Conservation (phyloP, 352 stramenopile genomes). For the Phytopythium oedochilum region DNA sequence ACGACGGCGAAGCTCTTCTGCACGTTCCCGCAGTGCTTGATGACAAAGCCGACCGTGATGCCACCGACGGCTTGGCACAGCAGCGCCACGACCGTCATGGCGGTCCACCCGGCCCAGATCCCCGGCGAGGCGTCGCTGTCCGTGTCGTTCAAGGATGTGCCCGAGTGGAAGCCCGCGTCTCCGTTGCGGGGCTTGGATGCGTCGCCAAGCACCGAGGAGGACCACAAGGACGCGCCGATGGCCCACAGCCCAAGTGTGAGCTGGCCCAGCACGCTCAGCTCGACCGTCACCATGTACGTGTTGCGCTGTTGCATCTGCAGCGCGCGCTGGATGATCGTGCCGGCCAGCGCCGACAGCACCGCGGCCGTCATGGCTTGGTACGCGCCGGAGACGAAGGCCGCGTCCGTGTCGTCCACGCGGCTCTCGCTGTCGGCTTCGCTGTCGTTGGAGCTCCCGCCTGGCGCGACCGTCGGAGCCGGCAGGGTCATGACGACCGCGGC, state of each 20-base stretch:
- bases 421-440: background rate
- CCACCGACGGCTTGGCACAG: conserved; percentile 67
- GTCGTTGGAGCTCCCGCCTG: background rate
- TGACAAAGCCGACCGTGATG: conserved; percentile 78
- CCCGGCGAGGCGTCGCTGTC: conserved; percentile 2
- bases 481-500: conserved; percentile 77
- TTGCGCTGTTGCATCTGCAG: conserved; percentile 69
- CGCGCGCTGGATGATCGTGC: conserved; percentile 72
- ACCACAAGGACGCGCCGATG: conserved; percentile 12
- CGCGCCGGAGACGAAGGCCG: conserved; percentile 56
- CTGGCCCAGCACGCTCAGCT: conserved; percentile 68
- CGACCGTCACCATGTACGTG: conserved; percentile 78
- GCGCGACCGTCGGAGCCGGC: conserved; percentile 6
- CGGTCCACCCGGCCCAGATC: conserved; percentile 72
- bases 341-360: conserved; percentile 66
- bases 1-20: conserved; percentile 84
- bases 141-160: no score
- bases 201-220: background rate
- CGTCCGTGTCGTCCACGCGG: conserved; percentile 16
- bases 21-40: conserved; percentile 82
- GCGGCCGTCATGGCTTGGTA: conserved; percentile 70
- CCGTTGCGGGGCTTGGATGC: background rate
- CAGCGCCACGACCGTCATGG: conserved; percentile 55
- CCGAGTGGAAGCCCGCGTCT: no score
- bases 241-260: conserved; percentile 53